Base-by-base conservation (phyloP, 192 early-diverging fungal species). In the Linnemannia schmuckeri region DNA sequence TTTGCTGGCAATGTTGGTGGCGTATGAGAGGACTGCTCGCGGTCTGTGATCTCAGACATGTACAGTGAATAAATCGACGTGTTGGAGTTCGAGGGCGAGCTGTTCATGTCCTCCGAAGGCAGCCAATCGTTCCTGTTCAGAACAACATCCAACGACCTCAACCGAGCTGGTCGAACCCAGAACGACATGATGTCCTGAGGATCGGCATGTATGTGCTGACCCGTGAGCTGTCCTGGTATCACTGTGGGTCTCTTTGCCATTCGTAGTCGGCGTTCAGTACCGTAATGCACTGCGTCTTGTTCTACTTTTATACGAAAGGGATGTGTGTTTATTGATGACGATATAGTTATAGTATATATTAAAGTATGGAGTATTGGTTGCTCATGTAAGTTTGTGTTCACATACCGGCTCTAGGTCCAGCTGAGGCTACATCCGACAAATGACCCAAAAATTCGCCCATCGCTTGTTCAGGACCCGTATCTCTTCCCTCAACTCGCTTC, bases 121-220 rank as follows among this genome's bases (percentile, higher is more conserved):
- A 10, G 17, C 76, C 63, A 78, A 15, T 66, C 6, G 24, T 38
- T 70, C 15, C 68, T 47, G 8, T 72, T 30, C 47, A 78, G 37
- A n/a, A 78, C 68, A 69, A 55, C 35, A 6, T 40, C 70, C 17
- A 78, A 27, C 8, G 77, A 78, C 10, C 35, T 22, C 41, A 78
- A 55, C 37, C 40, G 27, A 33, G 37, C 42, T 46, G 76, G 76
- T 40, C 22, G 61, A 35, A 77, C 37, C 22, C 74, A 75, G 20
- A 27, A 30, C 22, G 38, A 47, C 44, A 7, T 46, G 13, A 17
- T 47, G 41, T 46, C 27, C 3, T 6, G 20, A 38, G 38, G 35
- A 22, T 38, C 22, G 38, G 20, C 6, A 35, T 13, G 18, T 22
- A 22, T 8, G 38, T 22, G 20, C 33, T 22, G 41, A 22, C 24